phyloP scores from a whole-genome alignment of 768 basidiomycete species.

The Amanita pseudoporphyria region DNA sequence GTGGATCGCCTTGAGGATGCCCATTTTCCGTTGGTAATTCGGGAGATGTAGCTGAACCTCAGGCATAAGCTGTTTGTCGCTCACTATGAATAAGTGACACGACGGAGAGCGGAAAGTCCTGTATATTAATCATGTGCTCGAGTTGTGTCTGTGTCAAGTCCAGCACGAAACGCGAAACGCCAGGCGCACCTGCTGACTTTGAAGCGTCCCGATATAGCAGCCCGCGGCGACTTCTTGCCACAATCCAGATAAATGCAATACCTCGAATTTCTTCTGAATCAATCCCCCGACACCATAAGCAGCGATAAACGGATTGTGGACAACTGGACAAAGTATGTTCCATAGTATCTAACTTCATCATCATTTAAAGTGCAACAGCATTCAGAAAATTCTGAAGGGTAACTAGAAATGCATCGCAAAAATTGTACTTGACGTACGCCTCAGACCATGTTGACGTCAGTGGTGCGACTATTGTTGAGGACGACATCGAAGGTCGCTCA shows the following conservation, averaged over 20 bases:
- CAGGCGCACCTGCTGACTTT: too few relatives aligned
- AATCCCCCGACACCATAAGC: not conserved
- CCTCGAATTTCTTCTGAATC: not conserved
- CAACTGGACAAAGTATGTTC: slow-evolving; percentile 2
- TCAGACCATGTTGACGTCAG: not conserved
- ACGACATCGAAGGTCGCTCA: not conserved
- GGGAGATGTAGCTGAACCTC: too few relatives aligned
- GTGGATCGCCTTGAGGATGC: too few relatives aligned
- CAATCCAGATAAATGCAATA: slow-evolving; percentile 1
- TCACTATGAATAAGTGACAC: too few relatives aligned
- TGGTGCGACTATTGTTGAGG: not conserved
- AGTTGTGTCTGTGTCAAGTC: too few relatives aligned
- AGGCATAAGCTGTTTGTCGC: too few relatives aligned
- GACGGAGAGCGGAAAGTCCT: too few relatives aligned
- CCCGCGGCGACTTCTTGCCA: not conserved
- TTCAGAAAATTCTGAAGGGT: slow-evolving; percentile 1
- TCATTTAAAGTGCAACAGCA: slow-evolving; percentile 1
- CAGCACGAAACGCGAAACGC: too few relatives aligned
- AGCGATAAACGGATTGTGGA: not conserved
- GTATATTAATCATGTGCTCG: too few relatives aligned
- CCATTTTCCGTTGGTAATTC: too few relatives aligned
- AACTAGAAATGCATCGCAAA: not conserved
- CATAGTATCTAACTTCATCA: not conserved
- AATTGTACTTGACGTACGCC: not conserved
- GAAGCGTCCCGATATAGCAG: too few relatives aligned